A percentile compares a stretch with the other conserved stretches of the same genome.
These are phyloP conservation scores for Beauveria pseudobassiana DNA, from an alignment of 2,329 filamentous ascomycete genomes.

Conservation along the genomic window DNA sequence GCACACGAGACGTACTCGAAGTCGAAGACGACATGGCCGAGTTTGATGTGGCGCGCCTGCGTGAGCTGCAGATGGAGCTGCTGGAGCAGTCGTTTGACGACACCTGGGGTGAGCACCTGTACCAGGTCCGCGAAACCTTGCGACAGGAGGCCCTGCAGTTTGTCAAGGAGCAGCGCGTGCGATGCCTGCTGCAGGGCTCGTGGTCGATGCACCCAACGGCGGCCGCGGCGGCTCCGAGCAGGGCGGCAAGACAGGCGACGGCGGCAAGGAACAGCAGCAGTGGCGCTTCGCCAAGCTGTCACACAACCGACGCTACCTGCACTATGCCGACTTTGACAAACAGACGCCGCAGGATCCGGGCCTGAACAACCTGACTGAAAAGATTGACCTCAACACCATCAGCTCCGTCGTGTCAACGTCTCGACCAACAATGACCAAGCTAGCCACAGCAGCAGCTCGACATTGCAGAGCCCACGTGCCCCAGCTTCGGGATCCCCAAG, in stretches of 20 bases:
- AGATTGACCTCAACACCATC: conserved; percentile 79
- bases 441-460: conserved; percentile 36
- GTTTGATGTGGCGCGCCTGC: conserved; percentile 70
- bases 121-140: conserved; percentile 84
- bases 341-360: conserved; percentile 58
- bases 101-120: conserved; percentile 84
- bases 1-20: conserved; percentile 77
- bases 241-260: conserved; percentile 28
- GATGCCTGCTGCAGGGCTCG: conserved; percentile 78
- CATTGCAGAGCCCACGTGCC: conserved; percentile 26
- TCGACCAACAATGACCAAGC: conserved; percentile 43
- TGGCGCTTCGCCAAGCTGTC: conserved; percentile 86
- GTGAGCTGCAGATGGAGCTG: conserved; percentile 88
- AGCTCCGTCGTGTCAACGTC: conserved; percentile 91
- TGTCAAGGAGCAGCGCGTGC: conserved; percentile 91
- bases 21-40: conserved; percentile 84
- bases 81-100: conserved; percentile 88
- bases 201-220: conserved; percentile 65
- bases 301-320: conserved; percentile 82
- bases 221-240: conserved; percentile 19
- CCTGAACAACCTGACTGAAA: conserved; percentile 67
- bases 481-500: background rate
- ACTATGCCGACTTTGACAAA: conserved; percentile 77
- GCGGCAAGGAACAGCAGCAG: conserved; percentile 25
- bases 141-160: conserved; percentile 90